Percentiles rank a stretch among this genome's conserved stretches.
These are phyloP conservation scores for Silene coronaria DNA, from an alignment of 179 eudicot genomes.

Conservation along the genomic window DNA sequence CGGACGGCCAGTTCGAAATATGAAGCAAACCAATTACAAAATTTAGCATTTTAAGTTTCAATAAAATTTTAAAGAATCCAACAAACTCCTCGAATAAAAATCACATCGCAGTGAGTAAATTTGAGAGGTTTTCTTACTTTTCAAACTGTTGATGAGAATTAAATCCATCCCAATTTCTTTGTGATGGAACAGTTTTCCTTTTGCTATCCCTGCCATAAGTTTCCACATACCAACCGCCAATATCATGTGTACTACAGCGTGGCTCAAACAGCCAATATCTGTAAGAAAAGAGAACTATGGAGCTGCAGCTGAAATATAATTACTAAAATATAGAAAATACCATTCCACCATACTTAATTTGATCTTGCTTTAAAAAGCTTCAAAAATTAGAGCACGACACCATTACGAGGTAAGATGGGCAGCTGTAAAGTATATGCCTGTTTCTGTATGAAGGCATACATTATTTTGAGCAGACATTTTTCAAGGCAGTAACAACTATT, in stretches of 20 bases:
- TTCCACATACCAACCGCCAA: conserved; percentile 97
- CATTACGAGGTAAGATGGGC: not conserved
- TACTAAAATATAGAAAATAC: not conserved
- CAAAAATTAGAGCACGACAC: too few species aligned
- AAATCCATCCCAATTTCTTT: conserved; percentile 77
- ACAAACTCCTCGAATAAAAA: not conserved
- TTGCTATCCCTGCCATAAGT: conserved; percentile 74
- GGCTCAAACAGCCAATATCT: conserved; percentile 98
- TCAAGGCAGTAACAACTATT: not conserved
- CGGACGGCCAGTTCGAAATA: not conserved
- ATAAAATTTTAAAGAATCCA: not conserved
- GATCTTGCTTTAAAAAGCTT: not conserved
- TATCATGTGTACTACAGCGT: conserved; percentile 85
- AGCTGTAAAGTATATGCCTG: not conserved
- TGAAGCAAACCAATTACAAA: not conserved
- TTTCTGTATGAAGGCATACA: not conserved
- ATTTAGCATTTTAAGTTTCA: not conserved
- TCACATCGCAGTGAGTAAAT: not conserved
- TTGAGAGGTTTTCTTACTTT: conserved; percentile 42
- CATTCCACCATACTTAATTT: not conserved
- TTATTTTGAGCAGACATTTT: not conserved
- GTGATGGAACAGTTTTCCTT: conserved; percentile 54
- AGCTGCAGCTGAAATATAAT: conserved; percentile 7
- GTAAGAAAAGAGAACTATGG: conserved; percentile 17
- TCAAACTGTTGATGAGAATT: conserved; percentile 43